Evolutionary conservation across 2,329 filamentous ascomycete species (phyloP).

Genomic region (Fusarium chuoi): DNA sequence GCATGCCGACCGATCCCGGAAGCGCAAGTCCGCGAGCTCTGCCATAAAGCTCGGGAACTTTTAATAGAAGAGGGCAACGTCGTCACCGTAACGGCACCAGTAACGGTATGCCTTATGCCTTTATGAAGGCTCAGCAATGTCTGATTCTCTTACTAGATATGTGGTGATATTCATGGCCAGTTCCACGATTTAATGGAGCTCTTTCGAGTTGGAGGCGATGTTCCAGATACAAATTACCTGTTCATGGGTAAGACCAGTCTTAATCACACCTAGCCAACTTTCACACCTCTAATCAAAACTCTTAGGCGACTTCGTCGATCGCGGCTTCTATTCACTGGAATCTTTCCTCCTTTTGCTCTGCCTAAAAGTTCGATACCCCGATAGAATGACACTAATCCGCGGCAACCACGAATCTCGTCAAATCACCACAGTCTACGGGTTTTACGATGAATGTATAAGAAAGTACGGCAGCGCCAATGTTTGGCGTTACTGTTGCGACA

Average conservation of each 20-base stretch:
- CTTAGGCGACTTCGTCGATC: slow-evolving; percentile 93
- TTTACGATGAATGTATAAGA: slow-evolving; percentile 95
- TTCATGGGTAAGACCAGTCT: slow-evolving; percentile 80
- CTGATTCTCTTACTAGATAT: slow-evolving; percentile 70
- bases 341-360: slow-evolving; percentile 95
- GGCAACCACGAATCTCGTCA: slow-evolving; percentile 97
- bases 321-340: slow-evolving; percentile 97
- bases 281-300: slow-evolving; percentile 15
- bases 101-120: slow-evolving; percentile 71
- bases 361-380: slow-evolving; percentile 96
- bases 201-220: slow-evolving; percentile 91
- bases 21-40: slow-evolving; percentile 92
- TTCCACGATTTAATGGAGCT: slow-evolving; percentile 98
- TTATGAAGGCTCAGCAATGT: background rate
- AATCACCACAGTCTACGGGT: slow-evolving; percentile 97
- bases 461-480: slow-evolving; percentile 98
- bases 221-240: slow-evolving; percentile 94
- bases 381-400: slow-evolving; percentile 94
- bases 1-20: slow-evolving; percentile 97
- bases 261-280: background rate
- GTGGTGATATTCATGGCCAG: slow-evolving; percentile 95
- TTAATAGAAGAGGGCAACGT: slow-evolving; percentile 98
- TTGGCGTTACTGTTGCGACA: slow-evolving; percentile 96
- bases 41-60: slow-evolving; percentile 95
- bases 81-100: slow-evolving; percentile 91